phyloP scores from a whole-genome alignment of 257 asterid species.

The Capsicum pubescens region DNA sequence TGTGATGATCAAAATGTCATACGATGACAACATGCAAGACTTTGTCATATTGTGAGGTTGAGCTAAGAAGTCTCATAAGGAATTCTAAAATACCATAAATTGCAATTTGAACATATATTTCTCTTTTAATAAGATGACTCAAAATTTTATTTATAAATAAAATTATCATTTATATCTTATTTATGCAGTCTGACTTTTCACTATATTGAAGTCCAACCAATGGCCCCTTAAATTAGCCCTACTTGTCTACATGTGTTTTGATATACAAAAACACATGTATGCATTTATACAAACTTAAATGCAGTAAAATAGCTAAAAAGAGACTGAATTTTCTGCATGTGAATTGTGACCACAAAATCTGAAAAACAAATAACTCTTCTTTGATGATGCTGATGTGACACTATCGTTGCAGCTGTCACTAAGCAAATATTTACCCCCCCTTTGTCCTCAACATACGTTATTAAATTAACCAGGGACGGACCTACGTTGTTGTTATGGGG shows the following conservation, averaged over 20 bases:
- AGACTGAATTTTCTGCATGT: not conserved
- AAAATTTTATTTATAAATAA: no score
- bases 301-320: not conserved
- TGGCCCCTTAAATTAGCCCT: not conserved
- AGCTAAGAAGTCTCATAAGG: not conserved
- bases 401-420: not conserved
- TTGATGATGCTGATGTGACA: slow-evolving; percentile 15
- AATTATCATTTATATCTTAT: no score
- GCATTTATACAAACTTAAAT: slow-evolving; percentile 5
- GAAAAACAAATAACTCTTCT: not conserved
- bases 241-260: not conserved
- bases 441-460: no score
- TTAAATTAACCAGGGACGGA: no score
- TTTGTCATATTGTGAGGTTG: not conserved
- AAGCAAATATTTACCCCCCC: not conserved
- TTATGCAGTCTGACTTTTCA: no score
- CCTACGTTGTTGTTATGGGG: no score
- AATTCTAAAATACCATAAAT: not conserved
- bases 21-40: not conserved
- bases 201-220: not conserved
- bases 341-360: slow-evolving; percentile 19
- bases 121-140: not conserved
- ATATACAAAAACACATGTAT: not conserved
- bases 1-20: not conserved
- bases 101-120: not conserved